Evolutionary conservation across 83 land plant genomes (phyloP).

Genomic region (Diphasiastrum complanatum): DNA sequence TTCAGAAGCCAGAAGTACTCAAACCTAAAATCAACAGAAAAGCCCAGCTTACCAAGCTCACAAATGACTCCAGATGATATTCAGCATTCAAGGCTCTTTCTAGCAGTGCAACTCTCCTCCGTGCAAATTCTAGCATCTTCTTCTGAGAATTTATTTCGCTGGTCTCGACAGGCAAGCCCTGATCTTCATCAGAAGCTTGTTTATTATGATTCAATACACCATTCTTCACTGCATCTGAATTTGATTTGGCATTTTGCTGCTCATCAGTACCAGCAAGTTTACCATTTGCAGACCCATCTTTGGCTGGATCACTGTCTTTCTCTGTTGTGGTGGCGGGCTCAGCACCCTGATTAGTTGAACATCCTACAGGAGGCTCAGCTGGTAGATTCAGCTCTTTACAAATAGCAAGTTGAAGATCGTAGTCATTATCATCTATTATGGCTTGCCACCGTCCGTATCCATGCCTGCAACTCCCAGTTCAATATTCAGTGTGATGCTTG

Average conservation of each 20-base stretch:
- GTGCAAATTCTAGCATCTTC: conserved; percentile 72
- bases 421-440: conserved; percentile 63
- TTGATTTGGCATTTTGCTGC: too few species aligned
- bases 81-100: conserved; percentile 76
- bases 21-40: not conserved
- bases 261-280: conserved; percentile 13
- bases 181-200: conserved; percentile 14
- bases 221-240: too few species aligned
- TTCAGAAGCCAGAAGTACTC: not conserved
- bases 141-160: conserved; percentile 56
- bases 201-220: conserved; percentile 31
- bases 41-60: conserved; percentile 26
- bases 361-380: conserved; percentile 17
- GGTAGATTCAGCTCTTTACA: conserved; percentile 67
- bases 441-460: conserved; percentile 95
- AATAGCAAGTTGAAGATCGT: conserved; percentile 45
- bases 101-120: conserved; percentile 64
- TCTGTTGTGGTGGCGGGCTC: too few species aligned
- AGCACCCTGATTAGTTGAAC: not conserved
- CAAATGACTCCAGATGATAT: conserved; percentile 50
- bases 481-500: not conserved
- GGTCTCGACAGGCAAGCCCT: conserved; percentile 5
- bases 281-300: not conserved
- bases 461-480: conserved; percentile 46
- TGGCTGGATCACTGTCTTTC: too few species aligned